Conservation (phyloP, 2,329 filamentous ascomycete species). For the Helminthosporium solani region DNA sequence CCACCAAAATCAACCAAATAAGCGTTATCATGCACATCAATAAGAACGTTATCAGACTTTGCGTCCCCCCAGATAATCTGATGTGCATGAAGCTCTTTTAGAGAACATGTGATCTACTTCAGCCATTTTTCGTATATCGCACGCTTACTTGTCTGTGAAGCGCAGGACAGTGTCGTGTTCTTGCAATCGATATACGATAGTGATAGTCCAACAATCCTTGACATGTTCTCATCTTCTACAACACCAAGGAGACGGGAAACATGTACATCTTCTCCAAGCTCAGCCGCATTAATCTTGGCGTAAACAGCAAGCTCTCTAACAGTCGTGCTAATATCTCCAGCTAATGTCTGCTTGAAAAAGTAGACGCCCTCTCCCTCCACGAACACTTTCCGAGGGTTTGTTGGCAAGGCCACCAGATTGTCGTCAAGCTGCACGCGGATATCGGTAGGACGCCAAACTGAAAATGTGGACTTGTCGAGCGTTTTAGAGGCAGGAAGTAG, state of each 20-base stretch:
- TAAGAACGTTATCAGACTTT: conserved; percentile 41
- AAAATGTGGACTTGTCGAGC: conserved; percentile 10
- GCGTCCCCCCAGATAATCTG: conserved; percentile 29
- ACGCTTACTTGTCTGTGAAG: conserved; percentile 4
- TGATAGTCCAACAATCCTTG: conserved; percentile 13
- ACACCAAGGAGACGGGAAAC: conserved; percentile 15
- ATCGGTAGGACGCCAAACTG: conserved; percentile 12
- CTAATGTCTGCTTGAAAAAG: conserved; percentile 13
- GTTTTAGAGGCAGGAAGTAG: conserved; percentile 13
- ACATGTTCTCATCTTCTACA: conserved; percentile 14
- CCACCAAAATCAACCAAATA: conserved; percentile 47
- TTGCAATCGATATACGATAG: conserved; percentile 18
- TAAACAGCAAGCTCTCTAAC: conserved; percentile 13
- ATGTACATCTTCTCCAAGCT: conserved; percentile 13
- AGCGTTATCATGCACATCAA: conserved; percentile 39
- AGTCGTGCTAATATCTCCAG: conserved; percentile 12
- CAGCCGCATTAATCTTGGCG: conserved; percentile 14
- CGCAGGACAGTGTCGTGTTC: conserved; percentile 13
- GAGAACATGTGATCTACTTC: conserved; percentile 9
- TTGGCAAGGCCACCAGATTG: conserved; percentile 10
- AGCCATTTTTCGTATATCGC: conserved; percentile 14
- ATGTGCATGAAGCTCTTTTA: conserved; percentile 15
- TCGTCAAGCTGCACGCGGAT: conserved; percentile 13
- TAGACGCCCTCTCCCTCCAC: conserved; percentile 9
- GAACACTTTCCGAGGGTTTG: conserved; percentile 11